Evolutionary conservation across 2,329 filamentous ascomycete species (phyloP).

Genomic region (Ophiostoma sp.): DNA sequence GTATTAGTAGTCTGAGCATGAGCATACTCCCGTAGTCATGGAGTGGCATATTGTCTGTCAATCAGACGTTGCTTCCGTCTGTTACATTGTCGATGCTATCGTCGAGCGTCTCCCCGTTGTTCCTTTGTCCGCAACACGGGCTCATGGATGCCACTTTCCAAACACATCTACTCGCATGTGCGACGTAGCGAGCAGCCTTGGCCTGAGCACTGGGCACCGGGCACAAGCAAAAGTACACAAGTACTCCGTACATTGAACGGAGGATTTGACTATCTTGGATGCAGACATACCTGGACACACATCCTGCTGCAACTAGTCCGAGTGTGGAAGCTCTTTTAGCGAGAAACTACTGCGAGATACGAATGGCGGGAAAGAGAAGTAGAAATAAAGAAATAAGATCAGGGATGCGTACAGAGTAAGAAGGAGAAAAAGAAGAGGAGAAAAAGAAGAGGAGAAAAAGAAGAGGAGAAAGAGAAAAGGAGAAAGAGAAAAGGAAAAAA

Average conservation of each 20-base stretch:
- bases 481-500: background rate
- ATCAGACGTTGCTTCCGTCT: background rate
- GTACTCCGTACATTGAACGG: no score
- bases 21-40: background rate
- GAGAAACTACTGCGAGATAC: background rate
- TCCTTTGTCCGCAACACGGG: no score
- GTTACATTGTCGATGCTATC: background rate
- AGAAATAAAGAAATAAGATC: background rate
- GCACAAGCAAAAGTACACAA: no score
- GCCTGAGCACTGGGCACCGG: no score
- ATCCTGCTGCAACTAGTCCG: background rate
- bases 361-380: no score
- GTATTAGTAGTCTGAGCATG: background rate
- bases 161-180: no score
- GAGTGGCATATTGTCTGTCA: background rate
- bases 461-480: background rate
- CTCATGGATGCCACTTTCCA: no score
- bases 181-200: no score
- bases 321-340: conserved; percentile 8
- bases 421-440: background rate
- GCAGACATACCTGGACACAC: background rate
- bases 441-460: no score
- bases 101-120: no score
- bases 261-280: no score
- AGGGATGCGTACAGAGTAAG: background rate